These are phyloP conservation scores for Pholiota molesta DNA, from an alignment of 768 basidiomycete species.

Conservation along the genomic window DNA sequence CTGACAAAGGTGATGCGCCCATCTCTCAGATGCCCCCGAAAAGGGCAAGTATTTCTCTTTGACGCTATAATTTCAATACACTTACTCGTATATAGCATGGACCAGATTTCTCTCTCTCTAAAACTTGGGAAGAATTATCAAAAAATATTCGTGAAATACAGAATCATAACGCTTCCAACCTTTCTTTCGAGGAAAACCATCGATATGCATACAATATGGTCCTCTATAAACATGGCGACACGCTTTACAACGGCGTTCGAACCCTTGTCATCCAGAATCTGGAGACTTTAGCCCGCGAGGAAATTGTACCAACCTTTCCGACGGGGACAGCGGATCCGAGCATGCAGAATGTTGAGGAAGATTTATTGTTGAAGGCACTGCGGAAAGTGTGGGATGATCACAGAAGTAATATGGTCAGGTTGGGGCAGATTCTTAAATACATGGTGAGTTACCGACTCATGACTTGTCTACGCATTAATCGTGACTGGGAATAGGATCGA, in stretches of 20 bases:
- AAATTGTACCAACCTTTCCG: slow-evolving; percentile 85
- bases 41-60: slow-evolving; percentile 33
- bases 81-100: slow-evolving; percentile 56
- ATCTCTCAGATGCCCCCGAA: slow-evolving; percentile 46
- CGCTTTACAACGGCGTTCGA: slow-evolving; percentile 85
- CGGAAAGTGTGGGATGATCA: slow-evolving; percentile 94
- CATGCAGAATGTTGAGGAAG: slow-evolving; percentile 82
- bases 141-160: slow-evolving; percentile 93
- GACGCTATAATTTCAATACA: neutral
- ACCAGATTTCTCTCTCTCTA: slow-evolving; percentile 73
- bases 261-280: slow-evolving; percentile 83
- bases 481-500: slow-evolving; percentile 67
- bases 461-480: slow-evolving; percentile 3
- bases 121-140: slow-evolving; percentile 82
- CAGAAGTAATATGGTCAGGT: slow-evolving; percentile 81
- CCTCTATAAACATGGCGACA: slow-evolving; percentile 79
- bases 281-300: slow-evolving; percentile 70
- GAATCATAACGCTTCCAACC: slow-evolving; percentile 86
- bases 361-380: slow-evolving; percentile 81
- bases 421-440: slow-evolving; percentile 91
- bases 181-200: slow-evolving; percentile 83
- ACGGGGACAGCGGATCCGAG: slow-evolving; percentile 68
- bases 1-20: slow-evolving; percentile 9
- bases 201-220: slow-evolving; percentile 96
- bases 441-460: slow-evolving; percentile 65